Evolutionary conservation across 352 stramenopile species (phyloP).

Genomic region (Globisporangium echinulatum): DNA sequence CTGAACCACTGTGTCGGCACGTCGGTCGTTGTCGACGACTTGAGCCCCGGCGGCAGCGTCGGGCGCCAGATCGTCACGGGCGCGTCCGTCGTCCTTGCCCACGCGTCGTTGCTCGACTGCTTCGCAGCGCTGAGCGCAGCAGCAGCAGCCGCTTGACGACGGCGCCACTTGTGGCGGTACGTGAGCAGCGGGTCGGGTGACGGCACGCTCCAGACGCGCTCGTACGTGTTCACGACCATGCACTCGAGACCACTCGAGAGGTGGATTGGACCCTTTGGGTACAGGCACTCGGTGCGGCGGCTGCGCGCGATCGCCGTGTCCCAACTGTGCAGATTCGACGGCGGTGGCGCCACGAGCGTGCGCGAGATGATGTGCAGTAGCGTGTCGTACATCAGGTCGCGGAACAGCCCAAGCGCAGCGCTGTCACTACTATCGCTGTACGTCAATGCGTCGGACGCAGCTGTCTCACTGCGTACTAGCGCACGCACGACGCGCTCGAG

Average conservation of each 20-base stretch:
- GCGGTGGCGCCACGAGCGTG: constrained; percentile 29
- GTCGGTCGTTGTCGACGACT: constrained; percentile 20
- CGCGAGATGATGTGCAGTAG: constrained; percentile 75
- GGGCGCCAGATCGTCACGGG: constrained; percentile 76
- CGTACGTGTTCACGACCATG: constrained; percentile 67
- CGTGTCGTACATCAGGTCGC: constrained; percentile 69
- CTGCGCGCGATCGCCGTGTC: constrained; percentile 33
- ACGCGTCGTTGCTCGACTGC: constrained; percentile 9
- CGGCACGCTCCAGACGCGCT: constrained; percentile 80
- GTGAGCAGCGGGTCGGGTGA: constrained; percentile 67
- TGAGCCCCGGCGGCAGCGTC: constrained; percentile 28
- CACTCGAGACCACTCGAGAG: constrained; percentile 68
- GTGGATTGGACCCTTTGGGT: constrained; percentile 64
- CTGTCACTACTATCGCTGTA: neutral
- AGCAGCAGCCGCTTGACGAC: constrained; percentile 16
- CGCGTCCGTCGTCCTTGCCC: constrained; percentile 37
- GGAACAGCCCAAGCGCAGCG: constrained; percentile 23
- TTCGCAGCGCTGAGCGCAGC: neutral
- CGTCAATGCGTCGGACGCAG: neutral
- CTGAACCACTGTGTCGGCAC: constrained; percentile 40
- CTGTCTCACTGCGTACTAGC: constrained; percentile 13
- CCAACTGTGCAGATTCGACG: constrained; percentile 29
- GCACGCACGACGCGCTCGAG: constrained; percentile 21
- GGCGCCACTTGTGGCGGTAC: constrained; percentile 80
- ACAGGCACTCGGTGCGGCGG: constrained; percentile 36